Conservation (phyloP, 2,329 filamentous ascomycete species). For the Aureobasidium sp. region DNA sequence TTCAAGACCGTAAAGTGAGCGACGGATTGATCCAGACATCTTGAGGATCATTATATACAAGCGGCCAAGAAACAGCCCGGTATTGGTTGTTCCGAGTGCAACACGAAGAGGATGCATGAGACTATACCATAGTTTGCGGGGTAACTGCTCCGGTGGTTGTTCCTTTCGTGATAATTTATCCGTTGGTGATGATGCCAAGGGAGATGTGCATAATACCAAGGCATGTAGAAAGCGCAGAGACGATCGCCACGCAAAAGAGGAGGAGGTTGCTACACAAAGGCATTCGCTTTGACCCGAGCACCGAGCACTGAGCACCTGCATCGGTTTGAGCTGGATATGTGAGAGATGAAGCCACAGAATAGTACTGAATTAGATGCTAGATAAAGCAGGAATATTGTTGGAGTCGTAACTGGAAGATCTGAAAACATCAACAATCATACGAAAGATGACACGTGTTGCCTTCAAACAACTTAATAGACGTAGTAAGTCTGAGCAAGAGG, state of each 20-base stretch:
- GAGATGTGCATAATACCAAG: not conserved
- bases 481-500: constrained; percentile 73
- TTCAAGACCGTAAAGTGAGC: not conserved
- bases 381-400: not conserved
- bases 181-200: constrained; percentile 2
- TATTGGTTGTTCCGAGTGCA: not conserved
- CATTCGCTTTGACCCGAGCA: not conserved
- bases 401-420: not conserved
- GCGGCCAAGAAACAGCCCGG: not conserved
- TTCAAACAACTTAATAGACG: constrained; percentile 47
- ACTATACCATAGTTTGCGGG: constrained; percentile 5
- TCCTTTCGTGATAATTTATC: not conserved
- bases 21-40: not conserved
- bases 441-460: not conserved
- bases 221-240: not conserved
- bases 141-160: not conserved
- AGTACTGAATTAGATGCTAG: too few relatives aligned
- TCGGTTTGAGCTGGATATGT: too few relatives aligned
- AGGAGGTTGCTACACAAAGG: not conserved
- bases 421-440: not conserved
- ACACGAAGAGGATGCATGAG: not conserved
- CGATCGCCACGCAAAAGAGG: too few relatives aligned
- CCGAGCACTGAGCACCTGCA: not conserved
- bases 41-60: not conserved
- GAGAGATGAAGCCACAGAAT: too few relatives aligned